Evolutionary conservation across 805 yeast genomes (phyloP).

Genomic region (Kockiozyma suomiensis): DNA sequence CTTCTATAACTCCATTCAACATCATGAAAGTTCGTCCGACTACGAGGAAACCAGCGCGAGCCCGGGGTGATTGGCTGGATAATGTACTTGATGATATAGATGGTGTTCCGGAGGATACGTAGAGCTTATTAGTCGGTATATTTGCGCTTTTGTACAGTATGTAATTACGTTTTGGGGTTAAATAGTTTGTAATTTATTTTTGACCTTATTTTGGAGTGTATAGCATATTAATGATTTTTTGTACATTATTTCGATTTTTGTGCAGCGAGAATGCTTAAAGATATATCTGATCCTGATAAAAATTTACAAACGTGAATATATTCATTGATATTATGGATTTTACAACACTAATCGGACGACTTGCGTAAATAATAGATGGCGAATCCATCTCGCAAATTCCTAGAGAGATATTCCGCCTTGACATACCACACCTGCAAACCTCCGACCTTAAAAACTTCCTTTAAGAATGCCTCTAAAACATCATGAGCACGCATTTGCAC

Average conservation of each 20-base stretch:
- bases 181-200: no score
- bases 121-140: neutral
- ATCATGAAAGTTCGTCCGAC: slow-evolving; percentile 23
- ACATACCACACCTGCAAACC: slow-evolving; percentile 46
- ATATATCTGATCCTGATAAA: no score
- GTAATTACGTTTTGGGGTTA: neutral
- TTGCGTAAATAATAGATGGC: slow-evolving; percentile 47
- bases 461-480: slow-evolving; percentile 53
- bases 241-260: no score
- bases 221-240: no score
- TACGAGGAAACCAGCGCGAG: neutral
- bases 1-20: slow-evolving; percentile 17
- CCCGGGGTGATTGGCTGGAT: slow-evolving; percentile 4
- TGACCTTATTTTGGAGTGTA: no score
- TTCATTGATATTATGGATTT: no score
- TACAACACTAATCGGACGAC: neutral
- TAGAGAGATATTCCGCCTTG: slow-evolving; percentile 41
- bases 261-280: no score
- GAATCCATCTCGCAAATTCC: slow-evolving; percentile 48
- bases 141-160: neutral
- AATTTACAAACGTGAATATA: no score
- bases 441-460: slow-evolving; percentile 37
- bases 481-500: slow-evolving; percentile 59
- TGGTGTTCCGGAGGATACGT: neutral
- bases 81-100: neutral